Base-by-base conservation (phyloP, 306 rosid species). In the Dryas drummondii region DNA sequence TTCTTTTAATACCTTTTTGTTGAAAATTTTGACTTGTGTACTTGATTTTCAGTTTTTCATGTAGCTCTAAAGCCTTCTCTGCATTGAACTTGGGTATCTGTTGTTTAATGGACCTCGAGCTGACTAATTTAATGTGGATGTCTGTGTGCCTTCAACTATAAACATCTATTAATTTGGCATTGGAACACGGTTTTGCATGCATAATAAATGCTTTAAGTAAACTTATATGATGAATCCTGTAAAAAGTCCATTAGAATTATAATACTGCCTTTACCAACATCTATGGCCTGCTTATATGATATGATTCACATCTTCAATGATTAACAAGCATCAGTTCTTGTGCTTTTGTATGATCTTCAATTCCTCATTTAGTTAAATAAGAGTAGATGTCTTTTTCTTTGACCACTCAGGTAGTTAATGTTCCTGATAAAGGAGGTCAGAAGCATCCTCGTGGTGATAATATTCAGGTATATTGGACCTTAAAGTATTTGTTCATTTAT, bases 381-480 rank as follows among this genome's bases (percentile, higher is more conserved):
- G 46, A 68, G 9, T 67, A 5, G 8, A 22, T 26, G 16, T 66
- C 40, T n/a, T 48, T 65, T 44, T 49, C 41, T 48, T 45, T 46
- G 56, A 66, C 32, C 53, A 15, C 22, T 73, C 84, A 90, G 96
- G 86, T 86, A 59, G 92, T 90, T 55, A 86, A 79, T 71, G 83
- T 90, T 84, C 87, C 91, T 46, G 91, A 86, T 79, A 88, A 82
- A 86, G 93, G 91, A 78, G 76, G 91, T 73, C 78, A 81, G 79
- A 86, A 70, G 80, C 87, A 84, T 86, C 87, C 83, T 41, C 83
- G 74, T 27, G 83, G 86, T 53, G 93, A 90, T 76, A 81, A 63
- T 65, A 65, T 90, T 70, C 85, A 79, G 89, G 93, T 88, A 76
- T 56, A 63, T 63, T 72, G 72, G 42, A 66, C 66, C 71, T 73